Evolutionary conservation across 108 stramenopile species (phyloP).

Genomic region (Pinguiococcus pyrenoidosus): DNA sequence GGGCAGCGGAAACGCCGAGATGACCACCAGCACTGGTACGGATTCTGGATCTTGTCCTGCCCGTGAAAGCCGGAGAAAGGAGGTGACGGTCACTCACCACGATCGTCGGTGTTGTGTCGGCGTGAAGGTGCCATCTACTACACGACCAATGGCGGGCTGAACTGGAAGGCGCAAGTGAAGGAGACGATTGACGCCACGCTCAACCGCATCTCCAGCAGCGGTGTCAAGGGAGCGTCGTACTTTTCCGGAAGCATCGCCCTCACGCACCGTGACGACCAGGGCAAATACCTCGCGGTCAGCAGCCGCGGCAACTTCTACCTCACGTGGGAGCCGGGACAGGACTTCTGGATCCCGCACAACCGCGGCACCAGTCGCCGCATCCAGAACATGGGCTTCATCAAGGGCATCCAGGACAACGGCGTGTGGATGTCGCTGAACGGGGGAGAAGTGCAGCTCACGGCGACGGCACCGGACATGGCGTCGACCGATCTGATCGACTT

Average conservation of each 20-base stretch:
- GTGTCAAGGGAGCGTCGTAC: conserved; percentile 82
- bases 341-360: conserved; percentile 97
- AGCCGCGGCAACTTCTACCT: conserved; percentile 93
- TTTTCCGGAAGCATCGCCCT: conserved; percentile 78
- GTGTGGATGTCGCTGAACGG: conserved; percentile 95
- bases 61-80: too few relatives aligned
- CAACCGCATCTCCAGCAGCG: conserved; percentile 70
- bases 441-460: conserved; percentile 46
- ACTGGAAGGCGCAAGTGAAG: conserved; percentile 91
- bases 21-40: conserved; percentile 84
- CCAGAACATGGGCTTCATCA: conserved; percentile 91
- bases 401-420: conserved; percentile 73
- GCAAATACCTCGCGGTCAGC: conserved; percentile 71
- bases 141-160: conserved; percentile 83
- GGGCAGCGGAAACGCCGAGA: conserved; percentile 75
- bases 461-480: conserved; percentile 7
- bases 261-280: conserved; percentile 50
- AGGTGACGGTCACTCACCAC: too few relatives aligned
- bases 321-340: conserved; percentile 89
- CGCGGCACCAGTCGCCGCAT: conserved; percentile 83
- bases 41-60: too few relatives aligned
- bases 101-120: too few relatives aligned
- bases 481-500: conserved; percentile 56
- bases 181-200: conserved; percentile 94
- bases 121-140: conserved; percentile 77